Evolutionary conservation across 495 filamentous ascomycete genomes (phyloP), one percentile per base, ranked within the genome.

Genomic region (Hypomontagnella monticulosa): DNA sequence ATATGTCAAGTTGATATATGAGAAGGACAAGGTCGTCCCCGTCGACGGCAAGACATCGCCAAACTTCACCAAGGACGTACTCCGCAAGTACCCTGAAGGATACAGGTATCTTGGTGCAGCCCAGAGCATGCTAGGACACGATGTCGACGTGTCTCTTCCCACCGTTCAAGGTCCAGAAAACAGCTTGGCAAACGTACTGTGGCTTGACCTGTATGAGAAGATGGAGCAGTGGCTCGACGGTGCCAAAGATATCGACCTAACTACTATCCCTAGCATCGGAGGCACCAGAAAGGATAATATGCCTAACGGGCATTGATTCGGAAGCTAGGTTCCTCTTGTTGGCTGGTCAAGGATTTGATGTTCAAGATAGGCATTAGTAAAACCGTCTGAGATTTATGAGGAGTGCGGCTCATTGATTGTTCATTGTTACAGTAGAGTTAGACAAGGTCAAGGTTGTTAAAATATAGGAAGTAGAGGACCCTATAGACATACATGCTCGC

Each of bases 21-120:
- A 88, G 72, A 89, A 89, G 78, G 87, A 89, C 75, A 89, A 88
- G 71, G 66, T 89, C 37, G 76, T 89, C 23, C 81, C 83, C 16
- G 81, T 84, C 18, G 83, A 86, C 65, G 83, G 84, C 30, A 75
- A 73, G 40, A 80, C 77, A 11, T 71, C 81, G 6, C 86, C 87
- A 0, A 61, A 18, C 3, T 76, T 88, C 16, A 72, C 82, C 63
- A 74, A 77, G 48, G 78, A 78, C 20, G 78, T 79, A 65, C 71
- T 89, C 43, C 72, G 77, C 30, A 67, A 55, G 14, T 86, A 80
- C 64, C 84, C 85, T 3, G 75, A 78, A 61, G 86, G 86, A 2
- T 88, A 88, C 71, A 78, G 80, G 61, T 87, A 85, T 72, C 74
- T 89, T 11, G 80, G 76, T 20, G 77, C 75, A 9, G 78, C 78